Base-by-base conservation (phyloP, 2,329 filamentous ascomycete genomes). In the Ceratocystis alfenasii region DNA sequence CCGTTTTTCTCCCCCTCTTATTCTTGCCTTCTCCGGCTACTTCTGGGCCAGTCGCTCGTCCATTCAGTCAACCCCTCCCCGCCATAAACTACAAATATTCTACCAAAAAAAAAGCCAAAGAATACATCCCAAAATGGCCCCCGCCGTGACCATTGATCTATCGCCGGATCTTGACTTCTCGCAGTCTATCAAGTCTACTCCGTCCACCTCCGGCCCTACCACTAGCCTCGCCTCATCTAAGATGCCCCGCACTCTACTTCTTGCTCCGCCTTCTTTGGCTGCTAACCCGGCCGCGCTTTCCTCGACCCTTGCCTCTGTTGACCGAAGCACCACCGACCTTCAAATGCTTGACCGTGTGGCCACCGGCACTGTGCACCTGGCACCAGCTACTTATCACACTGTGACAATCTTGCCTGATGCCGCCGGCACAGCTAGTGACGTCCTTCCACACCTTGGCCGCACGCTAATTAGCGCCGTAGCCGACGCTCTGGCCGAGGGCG, bases 301-400 rank as follows among this genome's bases (percentile, higher is more conserved):
- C 69, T 78, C 79, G 70, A 80, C 94, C 69, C 83, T 95, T 72
- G 80, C 85, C 67, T 79, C 84, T 66, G 86, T 90, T 78, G 86
- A 94, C 75, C 87, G 90, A 73, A 78, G 81, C 69, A 79, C 82
- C 59, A 93, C 91, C 69, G 94, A 99, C 74, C 81, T 99, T 64
- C 94, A 97, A 76, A 99, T 99, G 94, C 88, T 99, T 68, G 94
- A 99, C 78, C 90, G 94, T 63, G 83, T 99, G 50, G 85, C 89
- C 1, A 83, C 89, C 45, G 90, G 90, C 68, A 80, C 96, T 46
- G 89, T 94, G 66, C 79, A 85, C 6, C 85, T 99, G 0, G 88
- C 92, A 1, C 71, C 83, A 65, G 78, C 83, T 62, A 88, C 89
- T 65, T 99, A 99, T 79, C 89, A 95, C 74, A 77, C 88, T 55